Base-by-base conservation (phyloP, 2,329 filamentous ascomycete genomes). In the Xylaria sp. region DNA sequence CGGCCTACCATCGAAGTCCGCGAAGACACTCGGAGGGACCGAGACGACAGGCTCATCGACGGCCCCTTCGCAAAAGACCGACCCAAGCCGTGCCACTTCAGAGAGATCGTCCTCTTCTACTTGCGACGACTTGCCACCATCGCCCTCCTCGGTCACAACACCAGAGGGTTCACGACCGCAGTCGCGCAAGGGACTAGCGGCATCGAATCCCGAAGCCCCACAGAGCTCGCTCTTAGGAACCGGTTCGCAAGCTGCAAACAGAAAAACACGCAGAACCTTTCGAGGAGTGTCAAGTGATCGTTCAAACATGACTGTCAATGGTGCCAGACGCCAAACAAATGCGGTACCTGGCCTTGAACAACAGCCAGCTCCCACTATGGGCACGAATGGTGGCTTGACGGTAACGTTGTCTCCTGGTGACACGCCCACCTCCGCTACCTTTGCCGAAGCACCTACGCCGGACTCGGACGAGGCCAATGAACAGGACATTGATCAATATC, bases 101-200 rank as follows among this genome's bases (percentile, higher is more conserved):
- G 70, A 72, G 34, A 67, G 70, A 13, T 79, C 77, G 1, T 77
- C 76, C 1, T 75, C 75, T 1, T 78, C 77, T 0, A 76, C 73
- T 4, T 76, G 71, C 34, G 76, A 75, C 55, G 76, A 78, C 42
- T 69, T 69, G 8, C 74, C 73, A 1, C 73, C 73, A 2, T 72
- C 73, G 3, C 71, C 74, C 1, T 76, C 75, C 1, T 72, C 73
- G 10, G 68, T 69, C 1, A 76, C 73, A 3, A 79, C 76, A 0
- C 76, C 76, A 3, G 74, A 76, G 53, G 78, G 73, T 5, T 78
- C 76, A 4, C 69, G 76, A n/a, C 76, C 76, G 2, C 76, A 78
- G 55, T 77, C 75, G 4, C 67, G 71, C 8, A 75, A 74, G 60
- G 76, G 72, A n/a, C 18, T 65, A 16, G 50, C 56, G 4, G 57